Base-by-base conservation (phyloP, 345 rosid genomes). In the Eucalyptus fibrosa region DNA sequence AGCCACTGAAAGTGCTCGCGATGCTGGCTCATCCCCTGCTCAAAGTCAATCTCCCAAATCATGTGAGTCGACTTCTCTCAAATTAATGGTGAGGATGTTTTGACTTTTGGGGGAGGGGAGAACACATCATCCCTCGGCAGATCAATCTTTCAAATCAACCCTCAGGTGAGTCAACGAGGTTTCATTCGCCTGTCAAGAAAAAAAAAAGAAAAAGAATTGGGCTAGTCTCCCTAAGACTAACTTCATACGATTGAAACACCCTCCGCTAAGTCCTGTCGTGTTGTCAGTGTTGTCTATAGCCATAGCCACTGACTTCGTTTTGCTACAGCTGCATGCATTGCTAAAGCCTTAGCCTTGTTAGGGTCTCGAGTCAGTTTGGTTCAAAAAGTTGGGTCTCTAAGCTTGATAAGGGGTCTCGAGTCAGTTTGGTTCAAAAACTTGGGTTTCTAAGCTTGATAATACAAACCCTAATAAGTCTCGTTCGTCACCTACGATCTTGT, bases 31-130 rank as follows among this genome's bases (percentile, higher is more conserved):
- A 50, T 30, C 56, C 34, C 32, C 47, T n/a, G 51, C 82, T 53
- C 30, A n/a, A 59, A 81, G 94, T 94, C 94, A 94, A 91, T 69
- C 90, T 47, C 89, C 87, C 51, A 88, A 91, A 93, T 93, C 51
- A 92, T 91, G 88, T 62, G 34, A 50, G 91, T 92, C 92, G 94
- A 91, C 93, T 90, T 44, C 87, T 23, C 13, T 60, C 88, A 59
- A 62, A 28, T 87, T 86, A 88, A 91, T 90, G 93, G 93, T 87
- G 91, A 45, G 50, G 88, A 90, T 87, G 83, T 86, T 86, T 94
- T 90, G 92, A 92, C 92, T 87, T 51, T 51, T 34, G 40, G 82
- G 47, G 85, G 17, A 40, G 16, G 47, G 85, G 16, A 40, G 47
- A 77, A 77, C 44, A 40, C 85, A 40, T 77, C 85, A 40, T 12